A percentile compares a stretch with the other conserved stretches of the same genome.
Evolutionary conservation across 2,329 filamentous ascomycete genomes (phyloP).

Genomic region (Acrodontium crateriforme): DNA sequence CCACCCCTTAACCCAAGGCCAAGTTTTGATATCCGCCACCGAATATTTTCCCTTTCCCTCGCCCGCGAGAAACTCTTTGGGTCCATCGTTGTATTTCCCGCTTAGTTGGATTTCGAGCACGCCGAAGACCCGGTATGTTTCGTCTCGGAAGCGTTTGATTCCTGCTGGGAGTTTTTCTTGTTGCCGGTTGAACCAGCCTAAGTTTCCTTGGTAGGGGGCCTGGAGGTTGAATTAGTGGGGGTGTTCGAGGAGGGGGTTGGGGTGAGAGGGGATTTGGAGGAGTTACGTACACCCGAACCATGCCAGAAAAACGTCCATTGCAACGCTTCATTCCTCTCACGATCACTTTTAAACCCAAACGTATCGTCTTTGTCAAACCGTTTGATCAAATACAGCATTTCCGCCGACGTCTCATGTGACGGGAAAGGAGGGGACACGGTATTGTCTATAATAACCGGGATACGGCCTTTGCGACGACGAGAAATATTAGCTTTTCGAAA

Average conservation of each 20-base stretch:
- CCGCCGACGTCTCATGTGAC: conserved; percentile 40
- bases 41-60: conserved; percentile 41
- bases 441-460: conserved; percentile 39
- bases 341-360: conserved; percentile 39
- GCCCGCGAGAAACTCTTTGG: conserved; percentile 39
- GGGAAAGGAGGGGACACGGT: conserved; percentile 35
- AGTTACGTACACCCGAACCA: conserved; percentile 9
- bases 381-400: conserved; percentile 40
- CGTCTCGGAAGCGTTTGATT: conserved; percentile 38
- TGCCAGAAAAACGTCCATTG: conserved; percentile 47
- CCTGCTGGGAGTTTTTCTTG: conserved; percentile 37
- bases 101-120: conserved; percentile 42
- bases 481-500: conserved; percentile 4
- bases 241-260: too few species aligned
- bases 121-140: conserved; percentile 38
- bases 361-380: conserved; percentile 34
- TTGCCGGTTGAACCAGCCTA: neutral
- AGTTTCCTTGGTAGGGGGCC: conserved; percentile 28
- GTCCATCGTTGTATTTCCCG: conserved; percentile 37
- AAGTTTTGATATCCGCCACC: conserved; percentile 40
- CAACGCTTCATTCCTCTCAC: conserved; percentile 35
- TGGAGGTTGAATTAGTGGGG: conserved; percentile 17
- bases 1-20: conserved; percentile 38
- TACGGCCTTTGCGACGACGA: conserved; percentile 22
- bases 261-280: too few species aligned